Percentiles rank a stretch among this genome's conserved stretches.
Evolutionary conservation across 148 eudicot species (phyloP).

Genomic region (Chenopodium formosanum): DNA sequence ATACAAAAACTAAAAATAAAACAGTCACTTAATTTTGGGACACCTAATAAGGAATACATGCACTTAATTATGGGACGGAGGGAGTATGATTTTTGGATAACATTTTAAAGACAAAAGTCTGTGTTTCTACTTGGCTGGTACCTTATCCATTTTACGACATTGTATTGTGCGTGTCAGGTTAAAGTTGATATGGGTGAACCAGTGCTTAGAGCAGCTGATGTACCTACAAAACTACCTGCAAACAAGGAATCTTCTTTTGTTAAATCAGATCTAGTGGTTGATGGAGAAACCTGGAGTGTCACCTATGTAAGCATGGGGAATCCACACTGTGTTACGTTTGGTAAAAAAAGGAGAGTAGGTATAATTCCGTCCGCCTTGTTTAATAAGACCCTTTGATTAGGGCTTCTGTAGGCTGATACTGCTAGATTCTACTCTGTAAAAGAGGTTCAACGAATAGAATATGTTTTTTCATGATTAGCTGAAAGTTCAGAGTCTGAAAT

Average conservation of each 20-base stretch:
- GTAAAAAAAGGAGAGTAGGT: constrained; percentile 70
- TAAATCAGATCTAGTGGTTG: constrained; percentile 68
- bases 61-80: too few species aligned
- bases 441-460: not conserved
- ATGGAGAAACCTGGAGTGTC: constrained; percentile 75
- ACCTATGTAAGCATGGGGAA: constrained; percentile 99
- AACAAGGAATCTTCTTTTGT: constrained; percentile 65
- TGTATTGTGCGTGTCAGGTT: constrained; percentile 48
- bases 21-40: too few species aligned
- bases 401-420: not conserved
- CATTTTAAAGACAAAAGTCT: not conserved
- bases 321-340: constrained; percentile 94
- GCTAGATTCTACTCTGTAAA: not conserved
- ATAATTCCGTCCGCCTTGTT: constrained; percentile 12
- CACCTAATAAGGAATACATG: constrained; percentile 45
- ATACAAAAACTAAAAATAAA: too few species aligned
- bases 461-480: not conserved
- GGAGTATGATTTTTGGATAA: too few species aligned
- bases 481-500: not conserved
- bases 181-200: constrained; percentile 99
- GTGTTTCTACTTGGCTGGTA: not conserved
- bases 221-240: constrained; percentile 77
- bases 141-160: not conserved
- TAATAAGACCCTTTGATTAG: not conserved
- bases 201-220: constrained; percentile 63